A percentile compares a stretch with the other conserved stretches of the same genome.
Evolutionary conservation across 2,329 filamentous ascomycete genomes (phyloP).

Genomic region (Diplodia sapinea): DNA sequence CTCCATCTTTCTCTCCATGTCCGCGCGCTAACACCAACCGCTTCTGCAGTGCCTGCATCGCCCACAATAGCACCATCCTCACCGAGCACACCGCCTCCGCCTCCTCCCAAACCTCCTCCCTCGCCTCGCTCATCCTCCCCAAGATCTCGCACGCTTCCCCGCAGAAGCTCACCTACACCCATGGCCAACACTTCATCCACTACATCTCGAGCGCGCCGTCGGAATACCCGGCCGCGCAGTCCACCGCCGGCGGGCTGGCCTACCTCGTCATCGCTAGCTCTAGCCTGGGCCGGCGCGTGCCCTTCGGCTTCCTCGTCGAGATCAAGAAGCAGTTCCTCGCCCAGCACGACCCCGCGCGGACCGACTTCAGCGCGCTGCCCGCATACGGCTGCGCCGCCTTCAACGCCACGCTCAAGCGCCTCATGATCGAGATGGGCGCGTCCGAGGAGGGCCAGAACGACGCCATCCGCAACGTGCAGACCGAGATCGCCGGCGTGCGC

Average conservation of each 20-base stretch:
- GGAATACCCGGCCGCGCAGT: conserved; percentile 58
- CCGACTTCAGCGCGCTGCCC: conserved; percentile 77
- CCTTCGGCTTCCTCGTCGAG: conserved; percentile 90
- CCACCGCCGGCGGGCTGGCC: conserved; percentile 79
- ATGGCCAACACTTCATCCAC: conserved; percentile 91
- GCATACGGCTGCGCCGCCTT: conserved; percentile 91
- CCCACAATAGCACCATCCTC: conserved; percentile 90
- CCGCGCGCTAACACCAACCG: conserved; percentile 33
- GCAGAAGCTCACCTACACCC: conserved; percentile 92
- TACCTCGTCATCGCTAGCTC: conserved; percentile 89
- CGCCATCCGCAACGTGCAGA: conserved; percentile 80
- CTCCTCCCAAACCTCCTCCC: conserved; percentile 79
- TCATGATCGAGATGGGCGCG: conserved; percentile 86
- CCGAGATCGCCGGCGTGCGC: conserved; percentile 89
- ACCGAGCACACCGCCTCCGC: conserved; percentile 89
- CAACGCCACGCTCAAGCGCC: conserved; percentile 74
- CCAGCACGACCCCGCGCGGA: conserved; percentile 68
- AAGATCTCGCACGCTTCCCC: conserved; percentile 83
- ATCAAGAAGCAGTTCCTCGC: conserved; percentile 86
- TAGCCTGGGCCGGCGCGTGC: conserved; percentile 81
- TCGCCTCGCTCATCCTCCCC: conserved; percentile 92
- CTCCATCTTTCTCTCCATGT: neutral
- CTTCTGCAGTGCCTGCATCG: conserved; percentile 79
- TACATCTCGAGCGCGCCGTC: conserved; percentile 87
- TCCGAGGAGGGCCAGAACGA: conserved; percentile 77